Base-by-base conservation (phyloP, 805 yeast genomes). In the Spathaspora gorwiae region DNA sequence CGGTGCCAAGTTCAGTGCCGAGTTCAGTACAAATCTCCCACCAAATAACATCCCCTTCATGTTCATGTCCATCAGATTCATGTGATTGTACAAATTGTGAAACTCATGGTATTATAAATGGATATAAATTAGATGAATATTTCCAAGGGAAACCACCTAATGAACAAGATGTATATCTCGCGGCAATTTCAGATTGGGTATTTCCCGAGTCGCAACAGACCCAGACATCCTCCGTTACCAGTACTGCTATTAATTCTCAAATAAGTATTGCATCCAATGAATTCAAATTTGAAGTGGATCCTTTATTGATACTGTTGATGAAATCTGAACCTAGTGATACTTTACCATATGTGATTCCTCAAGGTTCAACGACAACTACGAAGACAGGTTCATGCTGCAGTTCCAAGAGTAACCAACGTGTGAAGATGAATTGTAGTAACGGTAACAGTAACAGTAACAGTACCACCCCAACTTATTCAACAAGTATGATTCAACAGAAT, bases 81-180 rank as follows among this genome's bases (percentile, higher is more conserved):
- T 67, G 72, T 50, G 64, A 56, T n/a, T 72, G 76, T 51, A 45
- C 63, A 9, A 72, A 70, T 48, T 72, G 76, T 52, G 76, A 71
- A 49, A 62, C 67, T 1, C 76, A 72, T 49, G 73, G 75, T 1
- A 71, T 68, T n/a, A 67, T 72, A 33, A 62, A 72, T 44, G 76
- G 76, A 2, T 52, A 61, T 45, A 65, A 62, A 46, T 52, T 72
- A 31, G 76, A 72, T 45, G 75, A 72, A 24, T 50, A 38, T 31
- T 42, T 45, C 36, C 32, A 50, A 42, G 9, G 12, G 12, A 29
- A 29, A 29, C 32, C 32, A 29, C 32, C 12, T 9, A 29, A 9
- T 9, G 12, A 29, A 29, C 32, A 29, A 29, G 32, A 29, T 9
- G 5, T 29, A 11, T 29, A 9, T 29, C 32, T 29, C 2, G 32